Percentiles rank a stretch among this genome's conserved stretches.
These are phyloP conservation scores for Phoenix dactylifera DNA, from an alignment of 176 grass and related monocot genomes.

Conservation along the genomic window DNA sequence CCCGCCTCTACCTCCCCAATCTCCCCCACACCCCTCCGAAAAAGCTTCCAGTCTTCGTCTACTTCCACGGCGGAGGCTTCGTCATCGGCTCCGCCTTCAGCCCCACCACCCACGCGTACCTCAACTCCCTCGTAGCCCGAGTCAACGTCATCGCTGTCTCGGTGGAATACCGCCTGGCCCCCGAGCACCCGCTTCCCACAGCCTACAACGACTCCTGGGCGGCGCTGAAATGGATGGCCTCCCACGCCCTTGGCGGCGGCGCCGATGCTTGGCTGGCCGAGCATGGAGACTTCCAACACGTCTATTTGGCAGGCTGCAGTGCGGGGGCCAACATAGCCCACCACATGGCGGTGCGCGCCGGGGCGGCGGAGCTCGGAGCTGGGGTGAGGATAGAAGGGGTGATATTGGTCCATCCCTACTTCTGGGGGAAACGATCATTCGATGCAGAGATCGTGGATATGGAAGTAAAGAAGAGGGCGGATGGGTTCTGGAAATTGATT, in stretches of 20 bases:
- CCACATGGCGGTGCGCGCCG: slow-evolving; percentile 53
- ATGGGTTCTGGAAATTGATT: slow-evolving; percentile 42
- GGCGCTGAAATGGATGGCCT: slow-evolving; percentile 50
- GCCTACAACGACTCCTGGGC: slow-evolving; percentile 46
- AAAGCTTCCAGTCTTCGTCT: slow-evolving; percentile 40
- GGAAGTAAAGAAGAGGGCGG: slow-evolving; percentile 6
- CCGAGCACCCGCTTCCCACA: slow-evolving; percentile 38
- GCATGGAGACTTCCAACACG: slow-evolving; percentile 43
- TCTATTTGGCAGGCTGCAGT: slow-evolving; percentile 67
- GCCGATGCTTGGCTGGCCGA: slow-evolving; percentile 40
- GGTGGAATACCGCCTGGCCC: slow-evolving; percentile 53
- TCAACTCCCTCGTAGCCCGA: slow-evolving; percentile 34
- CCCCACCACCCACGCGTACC: slow-evolving; percentile 26
- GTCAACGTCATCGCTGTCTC: slow-evolving; percentile 38
- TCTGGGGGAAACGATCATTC: slow-evolving; percentile 36
- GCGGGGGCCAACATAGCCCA: slow-evolving; percentile 67
- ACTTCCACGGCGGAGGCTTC: slow-evolving; percentile 58
- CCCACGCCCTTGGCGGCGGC: slow-evolving; percentile 24
- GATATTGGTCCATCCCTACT: slow-evolving; percentile 60
- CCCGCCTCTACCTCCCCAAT: slow-evolving; percentile 43
- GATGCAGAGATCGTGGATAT: slow-evolving; percentile 31
- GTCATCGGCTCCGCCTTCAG: slow-evolving; percentile 60
- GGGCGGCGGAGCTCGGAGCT: slow-evolving; percentile 19
- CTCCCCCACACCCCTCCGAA: background rate
- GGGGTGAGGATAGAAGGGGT: slow-evolving; percentile 31